phyloP scores from a whole-genome alignment of 164 flowering plant species.

The Amborella trichopoda region DNA sequence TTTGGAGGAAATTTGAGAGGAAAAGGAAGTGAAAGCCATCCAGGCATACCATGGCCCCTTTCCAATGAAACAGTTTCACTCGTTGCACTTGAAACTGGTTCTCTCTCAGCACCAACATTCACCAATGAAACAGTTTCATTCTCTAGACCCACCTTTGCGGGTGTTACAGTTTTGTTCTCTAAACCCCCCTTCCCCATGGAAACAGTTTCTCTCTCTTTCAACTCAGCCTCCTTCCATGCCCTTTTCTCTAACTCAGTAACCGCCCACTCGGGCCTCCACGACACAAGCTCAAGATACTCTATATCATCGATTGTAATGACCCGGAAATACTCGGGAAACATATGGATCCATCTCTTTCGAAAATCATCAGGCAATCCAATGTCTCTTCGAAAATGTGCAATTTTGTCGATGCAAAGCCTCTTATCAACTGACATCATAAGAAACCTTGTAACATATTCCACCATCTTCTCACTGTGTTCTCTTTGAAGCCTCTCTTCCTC shows the following conservation, averaged over 20 bases:
- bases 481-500: slow-evolving; percentile 49
- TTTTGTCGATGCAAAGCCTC: slow-evolving; percentile 51
- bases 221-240: too few relatives aligned
- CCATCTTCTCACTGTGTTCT: slow-evolving; percentile 39
- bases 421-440: slow-evolving; percentile 84
- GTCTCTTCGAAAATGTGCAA: slow-evolving; percentile 82
- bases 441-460: slow-evolving; percentile 63
- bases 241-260: slow-evolving; percentile 82
- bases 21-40: slow-evolving; percentile 61
- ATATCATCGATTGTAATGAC: slow-evolving; percentile 39
- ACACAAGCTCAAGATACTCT: slow-evolving; percentile 64
- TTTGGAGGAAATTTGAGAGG: slow-evolving; percentile 72
- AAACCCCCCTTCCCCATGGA: slow-evolving; percentile 18
- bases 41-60: slow-evolving; percentile 44
- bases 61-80: too few relatives aligned
- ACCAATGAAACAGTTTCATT: too few relatives aligned
- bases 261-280: slow-evolving; percentile 89
- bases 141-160: too few relatives aligned
- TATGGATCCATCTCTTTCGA: slow-evolving; percentile 46
- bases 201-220: too few relatives aligned
- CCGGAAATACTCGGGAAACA: slow-evolving; percentile 51
- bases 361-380: slow-evolving; percentile 77
- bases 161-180: too few relatives aligned
- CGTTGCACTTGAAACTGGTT: too few relatives aligned
- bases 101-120: too few relatives aligned